phyloP scores from a whole-genome alignment of 169 alveolate genomes.

The Cryptosporidium xiaoi region DNA sequence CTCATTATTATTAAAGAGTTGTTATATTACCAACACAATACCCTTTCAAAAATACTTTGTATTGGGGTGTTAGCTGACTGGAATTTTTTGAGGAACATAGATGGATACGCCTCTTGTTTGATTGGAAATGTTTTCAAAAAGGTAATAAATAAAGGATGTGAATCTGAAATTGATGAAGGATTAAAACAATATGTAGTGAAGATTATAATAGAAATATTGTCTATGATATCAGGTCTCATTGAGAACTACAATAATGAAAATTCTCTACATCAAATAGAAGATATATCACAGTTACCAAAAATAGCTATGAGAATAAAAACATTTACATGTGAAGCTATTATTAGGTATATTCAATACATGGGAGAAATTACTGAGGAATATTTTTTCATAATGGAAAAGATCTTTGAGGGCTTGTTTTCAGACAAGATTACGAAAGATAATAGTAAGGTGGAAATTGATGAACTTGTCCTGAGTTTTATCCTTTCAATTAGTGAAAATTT shows the following conservation, averaged over 20 bases:
- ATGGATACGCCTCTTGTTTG: slow-evolving; percentile 12
- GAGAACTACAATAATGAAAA: not conserved
- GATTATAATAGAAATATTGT: slow-evolving; percentile 2
- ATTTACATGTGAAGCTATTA: slow-evolving; percentile 29
- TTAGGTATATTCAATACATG: slow-evolving; percentile 9
- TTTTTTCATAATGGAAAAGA: slow-evolving; percentile 8
- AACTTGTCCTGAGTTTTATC: slow-evolving; percentile 25
- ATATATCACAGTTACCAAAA: not conserved
- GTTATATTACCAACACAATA: not conserved
- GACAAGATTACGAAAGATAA: not conserved
- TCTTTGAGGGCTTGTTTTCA: not conserved
- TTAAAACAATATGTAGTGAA: not conserved
- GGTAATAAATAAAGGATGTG: not conserved
- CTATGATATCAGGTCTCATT: not conserved
- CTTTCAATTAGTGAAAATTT: slow-evolving; percentile 35
- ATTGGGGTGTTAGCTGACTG: not conserved
- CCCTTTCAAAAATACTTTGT: not conserved
- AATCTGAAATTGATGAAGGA: not conserved
- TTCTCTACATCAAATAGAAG: not conserved
- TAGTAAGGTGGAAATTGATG: slow-evolving; percentile 1
- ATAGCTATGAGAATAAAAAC: slow-evolving; percentile 18
- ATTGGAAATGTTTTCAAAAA: slow-evolving; percentile 1
- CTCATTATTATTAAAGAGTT: not conserved
- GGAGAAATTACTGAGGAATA: slow-evolving; percentile 3
- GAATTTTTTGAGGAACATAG: slow-evolving; percentile 27